These are phyloP conservation scores for Cucumis melo DNA, from an alignment of 306 rosid genomes.

Conservation along the genomic window DNA sequence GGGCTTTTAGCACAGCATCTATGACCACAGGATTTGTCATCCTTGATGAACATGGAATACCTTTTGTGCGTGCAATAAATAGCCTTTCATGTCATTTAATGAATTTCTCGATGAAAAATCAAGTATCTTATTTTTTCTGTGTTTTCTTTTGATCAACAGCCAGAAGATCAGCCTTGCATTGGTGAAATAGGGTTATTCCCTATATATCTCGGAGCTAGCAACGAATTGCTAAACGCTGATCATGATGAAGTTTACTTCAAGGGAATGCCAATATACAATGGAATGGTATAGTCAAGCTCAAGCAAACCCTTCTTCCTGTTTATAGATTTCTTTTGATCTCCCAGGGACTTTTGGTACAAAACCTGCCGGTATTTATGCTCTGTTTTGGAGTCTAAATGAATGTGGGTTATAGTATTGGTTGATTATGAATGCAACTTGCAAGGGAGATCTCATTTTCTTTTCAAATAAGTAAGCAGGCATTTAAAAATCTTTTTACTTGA, in stretches of 20 bases:
- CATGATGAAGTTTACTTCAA: conserved; percentile 56
- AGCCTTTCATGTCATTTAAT: not conserved
- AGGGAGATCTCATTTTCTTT: not conserved
- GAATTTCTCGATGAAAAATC: not conserved
- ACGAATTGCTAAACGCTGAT: conserved; percentile 60
- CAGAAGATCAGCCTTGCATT: conserved; percentile 51
- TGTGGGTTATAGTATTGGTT: not conserved
- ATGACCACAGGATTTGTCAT: conserved; percentile 59
- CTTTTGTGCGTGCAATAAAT: conserved; percentile 31
- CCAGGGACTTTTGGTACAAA: not conserved
- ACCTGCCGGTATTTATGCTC: not conserved
- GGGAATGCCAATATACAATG: conserved; percentile 72
- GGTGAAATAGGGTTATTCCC: conserved; percentile 76
- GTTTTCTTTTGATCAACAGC: conserved; percentile 31
- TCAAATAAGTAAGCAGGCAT: not conserved
- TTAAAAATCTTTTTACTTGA: not conserved
- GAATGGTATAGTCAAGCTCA: conserved; percentile 34
- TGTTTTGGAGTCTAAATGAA: not conserved
- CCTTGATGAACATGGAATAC: conserved; percentile 58
- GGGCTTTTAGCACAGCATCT: conserved; percentile 58
- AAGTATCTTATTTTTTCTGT: not conserved
- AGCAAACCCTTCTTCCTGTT: not conserved
- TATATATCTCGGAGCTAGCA: conserved; percentile 47
- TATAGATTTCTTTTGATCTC: not conserved
- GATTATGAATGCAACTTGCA: not conserved